A percentile compares a stretch with the other conserved stretches of the same genome.
Evolutionary conservation across 352 stramenopile genomes (phyloP).

Genomic region (Pythium brassicae): DNA sequence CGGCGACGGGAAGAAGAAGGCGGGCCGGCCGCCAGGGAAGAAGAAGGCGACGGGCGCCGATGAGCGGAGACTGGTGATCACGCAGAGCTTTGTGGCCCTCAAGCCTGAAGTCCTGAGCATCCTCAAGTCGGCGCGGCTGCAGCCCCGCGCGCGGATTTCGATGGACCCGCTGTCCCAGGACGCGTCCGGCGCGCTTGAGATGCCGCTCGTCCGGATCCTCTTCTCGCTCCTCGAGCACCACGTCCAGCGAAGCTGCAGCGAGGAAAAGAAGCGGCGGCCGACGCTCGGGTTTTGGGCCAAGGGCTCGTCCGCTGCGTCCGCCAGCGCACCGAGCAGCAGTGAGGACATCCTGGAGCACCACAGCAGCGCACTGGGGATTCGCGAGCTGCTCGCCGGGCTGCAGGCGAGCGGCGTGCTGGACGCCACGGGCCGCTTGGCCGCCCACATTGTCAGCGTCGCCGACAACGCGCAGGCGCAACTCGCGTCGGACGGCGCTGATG

Average conservation of each 20-base stretch:
- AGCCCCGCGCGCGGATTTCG: background rate
- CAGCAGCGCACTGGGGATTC: background rate
- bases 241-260: slow-evolving; percentile 11
- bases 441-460: slow-evolving; percentile 5
- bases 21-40: slow-evolving; percentile 17
- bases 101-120: slow-evolving; percentile 30
- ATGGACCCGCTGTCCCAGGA: slow-evolving; percentile 8
- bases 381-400: slow-evolving; percentile 7
- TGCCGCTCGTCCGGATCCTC: slow-evolving; percentile 13
- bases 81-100: slow-evolving; percentile 27
- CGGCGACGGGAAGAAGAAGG: slow-evolving; percentile 21
- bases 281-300: slow-evolving; percentile 5
- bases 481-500: slow-evolving; percentile 5
- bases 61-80: slow-evolving; percentile 19
- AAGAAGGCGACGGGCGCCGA: slow-evolving; percentile 7
- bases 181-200: slow-evolving; percentile 3
- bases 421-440: slow-evolving; percentile 11
- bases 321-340: background rate
- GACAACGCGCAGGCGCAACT: slow-evolving; percentile 8
- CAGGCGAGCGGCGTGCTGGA: slow-evolving; percentile 10
- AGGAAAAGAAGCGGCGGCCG: slow-evolving; percentile 7
- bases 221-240: slow-evolving; percentile 17
- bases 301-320: background rate
- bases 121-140: slow-evolving; percentile 18
- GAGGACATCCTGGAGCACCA: slow-evolving; percentile 13